Conservation (phyloP, 352 stramenopile genomes). For the Globisporangium cederbergense region DNA sequence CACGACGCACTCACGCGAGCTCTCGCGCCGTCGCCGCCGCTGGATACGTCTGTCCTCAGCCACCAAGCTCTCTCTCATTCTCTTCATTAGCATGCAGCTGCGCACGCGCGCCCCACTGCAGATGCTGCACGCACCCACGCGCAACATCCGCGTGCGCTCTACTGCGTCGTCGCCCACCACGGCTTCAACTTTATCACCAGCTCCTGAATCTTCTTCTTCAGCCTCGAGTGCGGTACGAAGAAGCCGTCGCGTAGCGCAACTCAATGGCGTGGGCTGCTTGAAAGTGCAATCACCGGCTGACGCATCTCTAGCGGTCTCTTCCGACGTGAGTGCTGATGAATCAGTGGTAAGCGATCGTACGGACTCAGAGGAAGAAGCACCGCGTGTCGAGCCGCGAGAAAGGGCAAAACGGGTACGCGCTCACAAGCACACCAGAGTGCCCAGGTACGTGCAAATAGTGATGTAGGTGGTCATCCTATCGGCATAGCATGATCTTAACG, state of each 20-base stretch:
- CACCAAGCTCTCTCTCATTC: background rate
- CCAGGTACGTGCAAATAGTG: background rate
- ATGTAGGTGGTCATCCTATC: background rate
- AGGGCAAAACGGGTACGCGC: background rate
- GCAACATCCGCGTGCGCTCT: background rate
- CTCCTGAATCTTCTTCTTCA: background rate
- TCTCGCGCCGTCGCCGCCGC: background rate
- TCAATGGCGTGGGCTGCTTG: background rate
- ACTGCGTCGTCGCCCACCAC: background rate
- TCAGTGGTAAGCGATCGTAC: background rate
- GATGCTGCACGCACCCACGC: background rate
- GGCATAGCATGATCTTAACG: background rate
- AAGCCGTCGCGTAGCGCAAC: constrained; percentile 4
- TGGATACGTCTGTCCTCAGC: background rate
- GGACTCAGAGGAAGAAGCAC: background rate
- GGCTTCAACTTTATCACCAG: background rate
- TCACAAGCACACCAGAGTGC: background rate
- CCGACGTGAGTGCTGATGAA: background rate
- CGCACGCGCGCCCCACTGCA: constrained; percentile 6
- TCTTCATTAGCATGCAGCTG: background rate
- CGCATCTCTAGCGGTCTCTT: background rate
- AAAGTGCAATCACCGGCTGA: background rate
- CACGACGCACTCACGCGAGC: background rate
- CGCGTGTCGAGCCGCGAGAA: background rate
- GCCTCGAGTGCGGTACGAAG: background rate